Evolutionary conservation across 2,329 filamentous ascomycete genomes (phyloP).

Genomic region (Graphilbum ipis-grandicollis): DNA sequence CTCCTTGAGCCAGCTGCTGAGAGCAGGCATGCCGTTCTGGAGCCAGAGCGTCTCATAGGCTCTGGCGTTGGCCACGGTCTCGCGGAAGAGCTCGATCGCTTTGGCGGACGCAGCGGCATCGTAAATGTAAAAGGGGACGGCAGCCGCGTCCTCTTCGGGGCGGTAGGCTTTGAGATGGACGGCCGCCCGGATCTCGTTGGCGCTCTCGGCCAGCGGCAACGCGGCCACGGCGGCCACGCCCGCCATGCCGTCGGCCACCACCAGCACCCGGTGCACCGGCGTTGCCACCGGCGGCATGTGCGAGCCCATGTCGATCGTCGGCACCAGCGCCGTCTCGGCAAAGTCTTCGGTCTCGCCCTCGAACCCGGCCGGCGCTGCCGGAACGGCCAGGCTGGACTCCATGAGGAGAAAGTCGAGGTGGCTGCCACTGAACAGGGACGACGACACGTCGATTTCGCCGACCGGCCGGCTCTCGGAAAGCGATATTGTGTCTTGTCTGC

Average conservation of each 20-base stretch:
- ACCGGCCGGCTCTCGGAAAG: too few relatives aligned
- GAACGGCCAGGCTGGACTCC: conserved; percentile 21
- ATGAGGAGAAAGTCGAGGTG: conserved; percentile 48
- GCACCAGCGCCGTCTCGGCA: conserved; percentile 56
- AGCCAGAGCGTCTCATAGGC: conserved; percentile 62
- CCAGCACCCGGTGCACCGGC: conserved; percentile 66
- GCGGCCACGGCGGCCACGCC: conserved; percentile 40
- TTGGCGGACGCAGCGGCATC: conserved; percentile 45
- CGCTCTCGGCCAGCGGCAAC: conserved; percentile 20
- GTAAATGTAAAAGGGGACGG: conserved; percentile 35
- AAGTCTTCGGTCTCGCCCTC: conserved; percentile 22
- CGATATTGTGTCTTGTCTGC: too few relatives aligned
- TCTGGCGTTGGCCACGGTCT: conserved; percentile 51
- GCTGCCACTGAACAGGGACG: conserved; percentile 39
- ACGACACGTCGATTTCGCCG: conserved; percentile 46
- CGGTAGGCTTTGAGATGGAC: conserved; percentile 26
- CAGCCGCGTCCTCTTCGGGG: conserved; percentile 21
- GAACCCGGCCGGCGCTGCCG: conserved; percentile 25
- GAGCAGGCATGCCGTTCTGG: conserved; percentile 46
- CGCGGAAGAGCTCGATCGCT: conserved; percentile 49
- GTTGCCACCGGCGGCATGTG: conserved; percentile 39
- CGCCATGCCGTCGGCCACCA: conserved; percentile 56
- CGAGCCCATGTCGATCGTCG: conserved; percentile 34
- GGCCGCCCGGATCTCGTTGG: conserved; percentile 31
- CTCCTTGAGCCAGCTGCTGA: conserved; percentile 48